Evolutionary conservation across 441 rosid genomes (phyloP).

Genomic region (Cnidoscolus chayamansa): DNA sequence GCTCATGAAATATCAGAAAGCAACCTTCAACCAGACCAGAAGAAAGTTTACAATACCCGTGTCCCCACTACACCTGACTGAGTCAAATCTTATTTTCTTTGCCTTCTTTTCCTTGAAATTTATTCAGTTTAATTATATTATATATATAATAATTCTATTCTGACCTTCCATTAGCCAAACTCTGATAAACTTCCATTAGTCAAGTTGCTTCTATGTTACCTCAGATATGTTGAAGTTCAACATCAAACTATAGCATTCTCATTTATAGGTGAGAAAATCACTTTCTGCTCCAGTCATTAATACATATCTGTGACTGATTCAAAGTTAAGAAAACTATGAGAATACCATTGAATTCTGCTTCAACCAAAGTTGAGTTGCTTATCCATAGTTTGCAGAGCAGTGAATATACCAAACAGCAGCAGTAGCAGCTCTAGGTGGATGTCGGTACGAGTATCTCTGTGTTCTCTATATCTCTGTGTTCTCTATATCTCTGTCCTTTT

Average conservation of each 20-base stretch:
- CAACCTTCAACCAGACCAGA: background rate
- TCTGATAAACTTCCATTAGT: too few species aligned
- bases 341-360: background rate
- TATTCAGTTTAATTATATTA: too few species aligned
- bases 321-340: background rate
- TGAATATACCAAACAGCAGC: constrained; percentile 1
- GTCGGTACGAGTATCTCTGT: constrained; percentile 45
- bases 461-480: background rate
- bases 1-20: constrained; percentile 1
- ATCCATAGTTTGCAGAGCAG: background rate
- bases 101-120: too few species aligned
- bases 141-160: too few species aligned
- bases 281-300: background rate
- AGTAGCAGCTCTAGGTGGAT: constrained; percentile 35
- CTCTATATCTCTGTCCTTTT: background rate
- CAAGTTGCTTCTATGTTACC: too few species aligned
- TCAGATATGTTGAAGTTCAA: too few species aligned
- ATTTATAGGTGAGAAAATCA: too few species aligned
- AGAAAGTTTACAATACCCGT: background rate
- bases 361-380: background rate
- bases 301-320: constrained; percentile 6
- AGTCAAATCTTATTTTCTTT: too few species aligned
- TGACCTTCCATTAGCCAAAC: too few species aligned
- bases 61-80: too few species aligned
- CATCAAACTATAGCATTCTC: too few species aligned